Base-by-base conservation (phyloP, 2,329 filamentous ascomycete species). In the Stenocarpella maydis region DNA sequence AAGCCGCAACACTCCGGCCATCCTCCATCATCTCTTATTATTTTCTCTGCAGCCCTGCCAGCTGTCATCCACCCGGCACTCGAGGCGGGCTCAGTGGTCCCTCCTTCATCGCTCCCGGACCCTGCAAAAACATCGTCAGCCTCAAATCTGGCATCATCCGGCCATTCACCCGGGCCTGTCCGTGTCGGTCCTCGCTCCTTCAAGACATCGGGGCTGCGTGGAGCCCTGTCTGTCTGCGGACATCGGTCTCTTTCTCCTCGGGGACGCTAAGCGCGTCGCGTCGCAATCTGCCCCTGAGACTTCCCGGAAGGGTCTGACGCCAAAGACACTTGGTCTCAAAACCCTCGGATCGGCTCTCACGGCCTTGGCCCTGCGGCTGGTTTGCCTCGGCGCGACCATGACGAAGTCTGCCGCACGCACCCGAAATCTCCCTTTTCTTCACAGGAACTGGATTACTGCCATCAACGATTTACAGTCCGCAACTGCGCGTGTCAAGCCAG, bases 351-450 rank as follows among this genome's bases (percentile, higher is more conserved):
- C 24, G 45, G 65, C 52, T 28, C 52, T 50, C 52, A 58, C 37
- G 39, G 31, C 50, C 43, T 69, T 34, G 45, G 9, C 28, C 68
- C 45, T 53, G 54, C 24, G 45, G 21, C 67, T 72, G 71, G 69
- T 41, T 73, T 73, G 72, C 63, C 63, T 61, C 21, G 15, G 45
- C 28, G 73, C 77, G 77, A 79, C 78, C 78, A 88, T 88, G 86
- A 83, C 84, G 76, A 78, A 80, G 74, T 79, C 80, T 75, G 80
- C 78, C 75, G 80, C 80, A 72, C 83, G 80, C 75, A 81, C 82
- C 78, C 83, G 83, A 79, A 82, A 80, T 74, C 79, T 84, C 68
- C 85, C 86, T 71, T 88, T 85, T 77, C 83, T 88, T 70, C 84
- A 86, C 73, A 83, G 86, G 76, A 86, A 85, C 75, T 87, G 84